Evolutionary conservation across 2,329 filamentous ascomycete species (phyloP), one percentile per base, ranked within the genome.

Genomic region (Parastagonospora nodorum): DNA sequence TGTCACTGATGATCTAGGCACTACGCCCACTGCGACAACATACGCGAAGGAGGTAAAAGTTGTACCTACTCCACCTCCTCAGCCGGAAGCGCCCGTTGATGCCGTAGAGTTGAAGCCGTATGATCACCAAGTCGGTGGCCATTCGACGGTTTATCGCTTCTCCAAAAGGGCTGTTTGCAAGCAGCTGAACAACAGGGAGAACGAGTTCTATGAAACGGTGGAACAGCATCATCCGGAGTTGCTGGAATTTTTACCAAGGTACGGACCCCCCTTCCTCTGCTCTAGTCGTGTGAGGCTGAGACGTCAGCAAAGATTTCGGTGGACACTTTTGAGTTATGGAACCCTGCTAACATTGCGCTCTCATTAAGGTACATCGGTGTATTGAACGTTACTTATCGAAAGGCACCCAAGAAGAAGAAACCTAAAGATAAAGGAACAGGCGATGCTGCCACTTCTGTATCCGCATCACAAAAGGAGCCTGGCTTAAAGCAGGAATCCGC

Each of bases 191-290:
- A 99, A 96, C 72, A 85, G 93, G 67, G 94, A 99, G 72, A 99
- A 99, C 74, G 91, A 96, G 75, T 99, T 99, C 71, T 99, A 99
- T 74, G 94, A 99, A 75, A 94, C 88, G 47, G 90, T 97, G 65
- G 94, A 99, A 78, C 86, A 85, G 66, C 86, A 90, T 61, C 93
- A 99, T 74, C 90, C 92, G 58, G 89, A 96, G 69, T 82, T 99
- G 66, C 78, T 99, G 52, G 86, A 89, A 36, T 99, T 97, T 71
- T 81, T 99, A 58, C 94, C 94, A 58, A 91, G 92, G 74, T 76
- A 75, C 58, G 75, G 57, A 39, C 12, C 49, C 51, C 54, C 38
- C 46, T 50, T 40, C 48, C 49, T 48, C 35, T 37, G 51, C 57
- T 57, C 40, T 38, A 47, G 51, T 64, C 51, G 66, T 52, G 60